Base-by-base conservation (phyloP, 1,139 yeast genomes). In the Blastobotrys aristatus region DNA sequence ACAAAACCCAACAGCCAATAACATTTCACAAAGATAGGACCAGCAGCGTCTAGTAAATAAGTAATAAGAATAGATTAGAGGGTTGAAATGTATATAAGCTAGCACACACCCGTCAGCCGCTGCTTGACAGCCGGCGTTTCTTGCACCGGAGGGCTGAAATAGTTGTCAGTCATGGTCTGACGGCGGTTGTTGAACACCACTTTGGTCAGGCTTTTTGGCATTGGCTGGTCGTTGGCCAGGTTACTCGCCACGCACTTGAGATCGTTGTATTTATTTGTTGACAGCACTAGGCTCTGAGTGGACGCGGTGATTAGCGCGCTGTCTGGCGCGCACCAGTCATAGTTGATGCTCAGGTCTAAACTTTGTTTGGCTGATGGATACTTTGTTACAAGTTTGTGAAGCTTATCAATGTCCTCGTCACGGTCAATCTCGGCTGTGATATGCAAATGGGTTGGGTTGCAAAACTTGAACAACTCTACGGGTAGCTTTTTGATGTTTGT, bases 241-340 rank as follows among this genome's bases (percentile, higher is more conserved):
- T 31, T 32, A 16, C 14, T 27, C 17, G 16, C 8, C 6, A 40
- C 2, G 21, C 21, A n/a, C 13, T 30, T 22, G 10, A 40, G 21
- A 31, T 40, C 36, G 29, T 40, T 40, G 18, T 18, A 40, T 27
- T 30, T 21, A 5, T 22, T 31, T 4, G n/a, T 40, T 2, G 21
- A 16, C 13, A 40, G 13, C n/a, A 22, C 27, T 10, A 30, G 4
- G 18, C 20, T 26, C 13, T 13, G 7, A 14, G 35, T 40, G 3
- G 5, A 10, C 20, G 24, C 11, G 16, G 36, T 20, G 13, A 30
- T 20, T 11, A 40, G 22, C 5, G 22, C 10, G 13, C 14, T 7
- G 20, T 35, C 27, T 20, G 36, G 36, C 2, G 29, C 26, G 16
- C 37, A 40, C 36, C 36, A 40, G 36, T 40, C 43, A 27, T 40